A percentile compares a stretch with the other conserved stretches of the same genome.
phyloP scores from a whole-genome alignment of 257 asterid species.

The Capsicum baccatum region DNA sequence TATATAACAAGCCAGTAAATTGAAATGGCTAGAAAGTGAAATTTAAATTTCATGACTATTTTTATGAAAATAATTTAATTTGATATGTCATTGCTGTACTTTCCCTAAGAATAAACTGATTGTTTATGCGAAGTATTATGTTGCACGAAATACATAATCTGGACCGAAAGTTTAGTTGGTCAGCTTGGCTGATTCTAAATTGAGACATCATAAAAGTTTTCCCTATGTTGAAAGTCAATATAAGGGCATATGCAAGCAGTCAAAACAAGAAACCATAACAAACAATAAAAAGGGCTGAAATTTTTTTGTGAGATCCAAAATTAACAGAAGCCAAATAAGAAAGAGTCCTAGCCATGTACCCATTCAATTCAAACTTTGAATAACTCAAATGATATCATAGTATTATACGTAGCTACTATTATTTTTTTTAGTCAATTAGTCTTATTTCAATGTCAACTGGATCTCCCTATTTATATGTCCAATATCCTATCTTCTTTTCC shows the following conservation, averaged over 20 bases:
- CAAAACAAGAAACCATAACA: background rate
- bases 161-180: background rate
- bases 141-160: slow-evolving; percentile 5
- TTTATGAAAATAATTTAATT: no score
- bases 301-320: background rate
- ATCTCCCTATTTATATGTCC: background rate
- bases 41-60: no score
- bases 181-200: background rate
- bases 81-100: no score
- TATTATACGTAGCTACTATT: no score
- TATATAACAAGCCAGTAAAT: no score
- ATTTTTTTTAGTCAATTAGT: slow-evolving; percentile 4
- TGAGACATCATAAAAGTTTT: background rate
- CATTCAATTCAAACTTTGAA: slow-evolving; percentile 26
- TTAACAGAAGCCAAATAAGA: slow-evolving; percentile 20
- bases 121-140: background rate
- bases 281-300: background rate
- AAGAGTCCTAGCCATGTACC: background rate
- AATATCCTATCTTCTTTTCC: background rate
- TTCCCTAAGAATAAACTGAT: no score
- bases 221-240: slow-evolving; percentile 19
- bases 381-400: background rate
- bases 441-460: slow-evolving; percentile 4
- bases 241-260: background rate
- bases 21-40: no score